phyloP scores from a whole-genome alignment of 352 stramenopile species.

The Pythium scleroteichum region DNA sequence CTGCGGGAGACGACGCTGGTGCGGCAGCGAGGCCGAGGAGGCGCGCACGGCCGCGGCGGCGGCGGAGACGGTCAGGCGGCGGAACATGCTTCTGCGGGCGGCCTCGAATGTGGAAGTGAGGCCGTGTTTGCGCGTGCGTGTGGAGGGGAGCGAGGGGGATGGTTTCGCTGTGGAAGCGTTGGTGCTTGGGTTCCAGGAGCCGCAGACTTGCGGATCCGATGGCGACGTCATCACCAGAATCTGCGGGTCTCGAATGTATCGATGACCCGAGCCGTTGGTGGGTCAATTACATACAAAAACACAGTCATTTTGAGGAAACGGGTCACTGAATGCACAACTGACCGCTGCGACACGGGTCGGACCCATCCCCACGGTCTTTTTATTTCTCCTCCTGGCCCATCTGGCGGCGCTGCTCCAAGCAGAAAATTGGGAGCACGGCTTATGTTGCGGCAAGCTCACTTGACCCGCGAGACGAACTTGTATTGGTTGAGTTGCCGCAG shows the following conservation, averaged over 20 bases:
- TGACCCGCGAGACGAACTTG: slow-evolving; percentile 82
- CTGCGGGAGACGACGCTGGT: slow-evolving; percentile 1
- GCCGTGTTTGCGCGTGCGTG: slow-evolving; percentile 7
- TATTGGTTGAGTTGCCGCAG: slow-evolving; percentile 85
- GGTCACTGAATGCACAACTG: background rate
- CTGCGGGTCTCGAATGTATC: background rate
- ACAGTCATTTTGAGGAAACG: too few species aligned
- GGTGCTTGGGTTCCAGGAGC: slow-evolving; percentile 27
- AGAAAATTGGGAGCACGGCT: background rate
- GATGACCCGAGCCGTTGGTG: background rate
- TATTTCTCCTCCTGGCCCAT: background rate
- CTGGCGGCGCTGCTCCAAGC: background rate
- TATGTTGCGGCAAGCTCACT: slow-evolving; percentile 31
- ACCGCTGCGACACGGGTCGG: background rate
- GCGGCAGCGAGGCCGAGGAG: background rate
- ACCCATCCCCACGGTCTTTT: background rate
- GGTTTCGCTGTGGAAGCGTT: slow-evolving; percentile 3
- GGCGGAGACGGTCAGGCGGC: slow-evolving; percentile 20
- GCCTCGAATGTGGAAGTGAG: slow-evolving; percentile 24
- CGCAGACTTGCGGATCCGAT: slow-evolving; percentile 2
- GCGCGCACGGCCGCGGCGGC: slow-evolving; percentile 4
- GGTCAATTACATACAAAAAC: too few species aligned
- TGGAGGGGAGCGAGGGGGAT: slow-evolving; percentile 6
- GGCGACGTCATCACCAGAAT: slow-evolving; percentile 7
- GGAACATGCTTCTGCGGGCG: slow-evolving; percentile 14